phyloP scores from a whole-genome alignment of 139 green algal species.

The Closterium sp. region DNA sequence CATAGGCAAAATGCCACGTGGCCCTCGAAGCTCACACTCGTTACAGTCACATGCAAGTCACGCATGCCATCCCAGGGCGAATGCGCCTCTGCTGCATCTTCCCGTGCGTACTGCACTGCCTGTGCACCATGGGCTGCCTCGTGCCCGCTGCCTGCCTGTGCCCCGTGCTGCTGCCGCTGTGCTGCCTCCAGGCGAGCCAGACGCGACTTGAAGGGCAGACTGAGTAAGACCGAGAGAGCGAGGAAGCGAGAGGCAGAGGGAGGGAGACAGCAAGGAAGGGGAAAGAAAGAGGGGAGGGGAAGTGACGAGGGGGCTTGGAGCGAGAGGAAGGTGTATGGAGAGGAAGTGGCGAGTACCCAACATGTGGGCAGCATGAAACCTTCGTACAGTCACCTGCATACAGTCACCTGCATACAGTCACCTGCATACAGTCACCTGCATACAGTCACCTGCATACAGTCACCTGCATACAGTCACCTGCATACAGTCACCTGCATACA shows the following conservation, averaged over 20 bases:
- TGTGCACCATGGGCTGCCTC: background rate
- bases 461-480: background rate
- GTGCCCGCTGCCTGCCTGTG: background rate
- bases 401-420: too few relatives aligned
- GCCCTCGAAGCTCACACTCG: background rate
- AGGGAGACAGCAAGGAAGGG: background rate
- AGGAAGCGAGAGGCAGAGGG: background rate
- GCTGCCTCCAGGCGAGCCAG: background rate
- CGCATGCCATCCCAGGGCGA: background rate
- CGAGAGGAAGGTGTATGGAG: background rate
- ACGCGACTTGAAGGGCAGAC: background rate
- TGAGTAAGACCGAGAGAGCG: background rate
- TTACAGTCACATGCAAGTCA: background rate
- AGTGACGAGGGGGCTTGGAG: background rate
- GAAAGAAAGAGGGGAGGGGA: background rate
- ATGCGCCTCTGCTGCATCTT: background rate
- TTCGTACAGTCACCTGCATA: too few relatives aligned
- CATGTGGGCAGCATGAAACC: too few relatives aligned
- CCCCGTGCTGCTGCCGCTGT: background rate
- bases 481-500: too few relatives aligned
- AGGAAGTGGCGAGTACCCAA: background rate
- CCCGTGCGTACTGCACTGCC: background rate
- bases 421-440: too few relatives aligned
- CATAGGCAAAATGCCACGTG: background rate
- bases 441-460: too few relatives aligned